Conservation (phyloP, 2,329 filamentous ascomycete species). For the Pyrenochaeta sp. region DNA sequence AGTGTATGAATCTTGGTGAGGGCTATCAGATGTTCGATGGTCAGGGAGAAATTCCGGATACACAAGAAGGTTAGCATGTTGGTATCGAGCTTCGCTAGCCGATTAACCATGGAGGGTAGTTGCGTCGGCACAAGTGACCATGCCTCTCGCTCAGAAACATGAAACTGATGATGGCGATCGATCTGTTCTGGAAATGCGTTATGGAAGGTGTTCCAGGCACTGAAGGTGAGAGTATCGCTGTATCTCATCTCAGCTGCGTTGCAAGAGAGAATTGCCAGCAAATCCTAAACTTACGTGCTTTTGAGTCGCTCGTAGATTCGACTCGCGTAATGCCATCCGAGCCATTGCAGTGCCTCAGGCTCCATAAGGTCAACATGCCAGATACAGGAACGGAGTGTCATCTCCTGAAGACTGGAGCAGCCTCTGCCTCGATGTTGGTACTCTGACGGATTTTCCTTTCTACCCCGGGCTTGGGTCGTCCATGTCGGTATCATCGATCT, state of each 20-base stretch:
- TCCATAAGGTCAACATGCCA: conserved; percentile 27
- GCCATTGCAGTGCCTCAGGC: conserved; percentile 25
- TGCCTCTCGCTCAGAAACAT: conserved; percentile 5
- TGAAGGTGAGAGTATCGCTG: conserved; percentile 26
- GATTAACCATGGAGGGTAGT: conserved; percentile 21
- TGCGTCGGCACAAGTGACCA: conserved; percentile 8
- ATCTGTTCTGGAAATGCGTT: conserved; percentile 27
- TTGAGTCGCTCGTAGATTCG: conserved; percentile 26
- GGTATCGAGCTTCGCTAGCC: conserved; percentile 21
- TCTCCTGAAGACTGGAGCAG: conserved; percentile 24
- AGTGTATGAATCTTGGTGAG: conserved; percentile 28
- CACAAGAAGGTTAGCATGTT: conserved; percentile 29
- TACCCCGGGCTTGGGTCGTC: conserved; percentile 22
- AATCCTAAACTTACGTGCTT: conserved; percentile 15
- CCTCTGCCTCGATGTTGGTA: conserved; percentile 17
- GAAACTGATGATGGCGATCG: conserved; percentile 20
- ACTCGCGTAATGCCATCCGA: conserved; percentile 28
- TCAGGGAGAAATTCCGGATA: conserved; percentile 18
- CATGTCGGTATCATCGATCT: conserved; percentile 30
- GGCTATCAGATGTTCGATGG: conserved; percentile 19
- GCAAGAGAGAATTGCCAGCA: neutral
- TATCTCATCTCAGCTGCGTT: neutral
- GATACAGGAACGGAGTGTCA: conserved; percentile 26
- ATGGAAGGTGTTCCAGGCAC: conserved; percentile 26
- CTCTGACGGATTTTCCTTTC: conserved; percentile 14